Conservation (phyloP, 495 filamentous ascomycete genomes). For the Xylaria flabelliformis region DNA sequence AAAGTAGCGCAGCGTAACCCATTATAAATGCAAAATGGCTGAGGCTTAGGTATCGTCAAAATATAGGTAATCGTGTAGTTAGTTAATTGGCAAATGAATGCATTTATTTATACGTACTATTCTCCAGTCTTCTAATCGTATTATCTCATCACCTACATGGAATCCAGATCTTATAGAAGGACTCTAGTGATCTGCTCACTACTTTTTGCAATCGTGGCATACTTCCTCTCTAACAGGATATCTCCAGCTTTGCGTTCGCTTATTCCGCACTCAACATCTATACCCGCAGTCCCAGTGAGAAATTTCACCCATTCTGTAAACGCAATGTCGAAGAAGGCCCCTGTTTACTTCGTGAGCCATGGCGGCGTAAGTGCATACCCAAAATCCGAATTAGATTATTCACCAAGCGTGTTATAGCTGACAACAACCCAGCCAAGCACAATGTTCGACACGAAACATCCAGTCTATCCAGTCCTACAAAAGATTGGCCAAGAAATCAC, state of each 20-base stretch:
- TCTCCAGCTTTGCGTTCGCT: conserved; percentile 26
- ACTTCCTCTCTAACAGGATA: conserved; percentile 30
- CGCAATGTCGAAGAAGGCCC: conserved; percentile 51
- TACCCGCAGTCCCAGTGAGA: conserved; percentile 25
- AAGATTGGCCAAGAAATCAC: conserved; percentile 80
- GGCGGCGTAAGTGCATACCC: conserved; percentile 66
- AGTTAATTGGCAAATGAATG: not conserved
- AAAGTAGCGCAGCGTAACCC: not conserved
- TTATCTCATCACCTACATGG: conserved; percentile 9
- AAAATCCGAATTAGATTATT: not conserved
- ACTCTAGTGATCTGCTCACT: conserved; percentile 32
- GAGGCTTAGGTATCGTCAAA: conserved; percentile 11
- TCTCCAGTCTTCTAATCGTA: not conserved
- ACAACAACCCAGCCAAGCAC: conserved; percentile 64
- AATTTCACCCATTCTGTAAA: not conserved
- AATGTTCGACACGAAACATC: conserved; percentile 76
- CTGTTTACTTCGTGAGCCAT: conserved; percentile 82
- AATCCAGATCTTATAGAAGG: conserved; percentile 8
- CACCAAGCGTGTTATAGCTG: conserved; percentile 7
- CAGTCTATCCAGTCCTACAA: conserved; percentile 73
- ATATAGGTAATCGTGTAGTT: not conserved
- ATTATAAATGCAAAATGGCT: conserved; percentile 12
- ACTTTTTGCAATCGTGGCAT: conserved; percentile 36
- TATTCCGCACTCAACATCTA: conserved; percentile 29
- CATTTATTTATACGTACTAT: not conserved